phyloP scores from a whole-genome alignment of 108 stramenopile genomes.

The Pseudonitzschia multistriata region DNA sequence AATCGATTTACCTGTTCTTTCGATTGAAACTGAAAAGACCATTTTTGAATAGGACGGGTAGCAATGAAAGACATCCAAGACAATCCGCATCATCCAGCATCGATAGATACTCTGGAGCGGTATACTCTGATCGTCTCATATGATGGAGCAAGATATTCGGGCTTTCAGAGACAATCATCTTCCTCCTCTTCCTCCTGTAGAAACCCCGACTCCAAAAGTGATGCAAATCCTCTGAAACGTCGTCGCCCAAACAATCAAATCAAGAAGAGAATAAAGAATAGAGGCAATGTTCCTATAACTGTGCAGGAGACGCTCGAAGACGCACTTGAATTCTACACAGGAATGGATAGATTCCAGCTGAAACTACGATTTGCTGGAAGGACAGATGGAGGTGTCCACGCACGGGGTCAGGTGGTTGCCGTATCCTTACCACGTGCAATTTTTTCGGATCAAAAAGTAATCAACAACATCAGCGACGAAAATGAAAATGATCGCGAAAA shows the following conservation, averaged over 20 bases:
- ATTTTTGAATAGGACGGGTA: neutral
- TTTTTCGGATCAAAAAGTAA: neutral
- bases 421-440: slow-evolving; percentile 51
- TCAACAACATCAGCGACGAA: neutral
- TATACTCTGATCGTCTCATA: slow-evolving; percentile 63
- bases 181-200: neutral
- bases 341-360: slow-evolving; percentile 24
- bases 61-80: neutral
- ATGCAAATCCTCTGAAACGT: neutral
- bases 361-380: slow-evolving; percentile 66
- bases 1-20: too few relatives aligned
- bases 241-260: neutral
- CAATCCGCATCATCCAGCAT: neutral
- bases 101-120: slow-evolving; percentile 11
- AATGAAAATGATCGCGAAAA: slow-evolving; percentile 10
- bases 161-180: slow-evolving; percentile 73
- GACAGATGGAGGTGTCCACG: slow-evolving; percentile 83
- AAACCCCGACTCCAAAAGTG: neutral
- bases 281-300: slow-evolving; percentile 34
- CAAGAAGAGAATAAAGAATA: slow-evolving; percentile 31
- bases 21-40: too few relatives aligned
- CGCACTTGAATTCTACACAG: slow-evolving; percentile 43
- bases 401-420: slow-evolving; percentile 74
- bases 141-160: slow-evolving; percentile 70
- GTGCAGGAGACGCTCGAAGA: slow-evolving; percentile 69